Evolutionary conservation across 2,329 filamentous ascomycete genomes (phyloP), one percentile per base, ranked within the genome.

Genomic region (Diaporthe longicolla): DNA sequence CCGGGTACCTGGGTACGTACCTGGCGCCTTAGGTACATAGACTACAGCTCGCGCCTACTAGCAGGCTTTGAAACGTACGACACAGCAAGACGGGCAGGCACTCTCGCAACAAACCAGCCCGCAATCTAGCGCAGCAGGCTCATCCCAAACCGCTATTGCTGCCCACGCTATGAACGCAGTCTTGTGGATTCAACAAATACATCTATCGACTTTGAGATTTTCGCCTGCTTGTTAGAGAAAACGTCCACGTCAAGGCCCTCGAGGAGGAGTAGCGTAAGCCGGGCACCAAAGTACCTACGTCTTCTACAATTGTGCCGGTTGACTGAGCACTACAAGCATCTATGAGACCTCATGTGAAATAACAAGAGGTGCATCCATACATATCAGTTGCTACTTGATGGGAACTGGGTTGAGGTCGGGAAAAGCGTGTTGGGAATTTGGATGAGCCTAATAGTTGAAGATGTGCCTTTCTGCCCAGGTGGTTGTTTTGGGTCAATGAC

Each of bases 1-100:
- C 17, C n/a, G 32, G 63, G 45, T 52, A 40, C 45, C 29, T 50
- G n/a, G 32, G 61, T 66, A 24, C 61, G 45, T 50, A 50, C 45
- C 45, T 48, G 43, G 40, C 13, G 5, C 40, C 15, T 4, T 19
- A 4, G 40, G 40, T 43, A 43, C 15, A 13, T 40, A 40, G 37
- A 37, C 11, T 3, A 40, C 37, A 13, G 37, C 37, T 15, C 37
- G 37, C 13, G 37, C 37, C 10, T 37, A n/a, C 29, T 32, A 32
- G 29, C 29, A 13, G 37, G 37, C 37, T 13, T 40, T 13, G 37
- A 40, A 40, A 40, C 37, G 37, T 40, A 40, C 37, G 37, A 40
- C 37, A 13, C 37, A 8, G 11, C 37, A 0, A 13, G 37, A 40
- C 37, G 37, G 37, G 35, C 35, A 37, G 37, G 37, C 37, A 40